Percentiles rank a stretch among this genome's conserved stretches.
These are phyloP conservation scores for Capronia coronata DNA, from an alignment of 2,329 filamentous ascomycete species.

Conservation along the genomic window DNA sequence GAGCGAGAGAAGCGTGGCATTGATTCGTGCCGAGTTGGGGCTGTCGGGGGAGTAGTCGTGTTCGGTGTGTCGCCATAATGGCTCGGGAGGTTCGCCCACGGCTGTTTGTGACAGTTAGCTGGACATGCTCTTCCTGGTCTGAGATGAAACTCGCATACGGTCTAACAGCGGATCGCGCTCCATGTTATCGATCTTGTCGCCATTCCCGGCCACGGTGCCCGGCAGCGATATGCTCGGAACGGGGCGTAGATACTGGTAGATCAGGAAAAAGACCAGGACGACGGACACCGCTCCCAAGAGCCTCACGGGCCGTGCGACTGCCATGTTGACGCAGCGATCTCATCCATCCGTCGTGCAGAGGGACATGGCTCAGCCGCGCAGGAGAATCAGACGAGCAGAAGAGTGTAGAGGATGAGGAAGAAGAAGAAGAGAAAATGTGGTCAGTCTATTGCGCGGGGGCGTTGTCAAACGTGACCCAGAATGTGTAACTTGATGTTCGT, in stretches of 20 bases:
- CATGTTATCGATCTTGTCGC: slow-evolving; percentile 49
- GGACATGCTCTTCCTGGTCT: not conserved
- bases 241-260: slow-evolving; percentile 63
- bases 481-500: no score
- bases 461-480: no score
- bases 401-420: not conserved
- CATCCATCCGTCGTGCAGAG: slow-evolving; percentile 15
- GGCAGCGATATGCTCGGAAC: slow-evolving; percentile 39
- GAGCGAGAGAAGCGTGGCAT: slow-evolving; percentile 83
- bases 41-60: slow-evolving; percentile 72
- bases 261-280: slow-evolving; percentile 68
- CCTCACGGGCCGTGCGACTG: slow-evolving; percentile 76
- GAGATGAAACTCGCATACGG: slow-evolving; percentile 51
- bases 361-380: not conserved
- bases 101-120: slow-evolving; percentile 46
- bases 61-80: slow-evolving; percentile 64
- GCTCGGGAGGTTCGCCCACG: slow-evolving; percentile 74
- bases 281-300: slow-evolving; percentile 66
- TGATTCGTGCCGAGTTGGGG: slow-evolving; percentile 72
- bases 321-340: slow-evolving; percentile 51
- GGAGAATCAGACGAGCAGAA: not conserved
- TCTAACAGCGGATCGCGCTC: slow-evolving; percentile 80
- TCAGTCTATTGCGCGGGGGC: no score
- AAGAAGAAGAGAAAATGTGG: not conserved
- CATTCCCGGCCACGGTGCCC: slow-evolving; percentile 32